These are phyloP conservation scores for Cairneyella variabilis DNA, from an alignment of 495 filamentous ascomycete genomes.

Conservation along the genomic window DNA sequence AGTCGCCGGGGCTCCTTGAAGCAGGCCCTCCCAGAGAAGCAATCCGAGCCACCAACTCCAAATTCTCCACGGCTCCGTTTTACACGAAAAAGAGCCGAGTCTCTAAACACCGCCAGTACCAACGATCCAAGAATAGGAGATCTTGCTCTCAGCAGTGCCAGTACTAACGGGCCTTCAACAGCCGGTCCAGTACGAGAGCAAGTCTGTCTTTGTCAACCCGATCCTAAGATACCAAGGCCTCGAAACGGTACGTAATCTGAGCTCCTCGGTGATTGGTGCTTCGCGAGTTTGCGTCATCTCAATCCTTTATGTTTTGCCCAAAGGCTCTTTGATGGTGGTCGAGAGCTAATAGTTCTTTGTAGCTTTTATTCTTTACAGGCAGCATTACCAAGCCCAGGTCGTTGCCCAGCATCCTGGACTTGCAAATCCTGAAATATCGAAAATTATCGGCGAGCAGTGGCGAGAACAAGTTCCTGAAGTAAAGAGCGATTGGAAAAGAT, in stretches of 20 bases:
- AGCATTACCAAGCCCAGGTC: constrained; percentile 82
- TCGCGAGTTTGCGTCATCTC: constrained; percentile 12
- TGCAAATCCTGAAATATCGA: constrained; percentile 95
- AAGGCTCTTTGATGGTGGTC: constrained; percentile 16
- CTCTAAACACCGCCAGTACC: constrained; percentile 43
- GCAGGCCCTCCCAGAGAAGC: constrained; percentile 17
- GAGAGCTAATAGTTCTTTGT: constrained; percentile 24
- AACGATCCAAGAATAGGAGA: constrained; percentile 39
- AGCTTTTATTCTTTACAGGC: constrained; percentile 98
- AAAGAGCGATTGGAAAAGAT: constrained; percentile 82
- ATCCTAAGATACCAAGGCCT: constrained; percentile 89
- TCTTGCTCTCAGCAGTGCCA: constrained; percentile 36
- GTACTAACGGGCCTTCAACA: constrained; percentile 25
- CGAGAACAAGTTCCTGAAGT: constrained; percentile 65
- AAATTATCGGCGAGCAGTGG: constrained; percentile 97
- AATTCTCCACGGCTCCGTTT: constrained; percentile 21
- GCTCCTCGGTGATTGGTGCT: constrained; percentile 18
- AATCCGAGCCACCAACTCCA: constrained; percentile 9
- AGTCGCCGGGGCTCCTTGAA: constrained; percentile 20
- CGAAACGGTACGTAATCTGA: constrained; percentile 77
- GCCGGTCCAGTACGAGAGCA: constrained; percentile 35
- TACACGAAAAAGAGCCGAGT: constrained; percentile 42
- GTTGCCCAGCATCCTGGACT: constrained; percentile 81
- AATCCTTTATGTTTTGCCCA: constrained; percentile 25
- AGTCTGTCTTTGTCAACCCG: constrained; percentile 88